Base-by-base conservation (phyloP, 2,329 filamentous ascomycete species). In the Fusarium ramigenum region DNA sequence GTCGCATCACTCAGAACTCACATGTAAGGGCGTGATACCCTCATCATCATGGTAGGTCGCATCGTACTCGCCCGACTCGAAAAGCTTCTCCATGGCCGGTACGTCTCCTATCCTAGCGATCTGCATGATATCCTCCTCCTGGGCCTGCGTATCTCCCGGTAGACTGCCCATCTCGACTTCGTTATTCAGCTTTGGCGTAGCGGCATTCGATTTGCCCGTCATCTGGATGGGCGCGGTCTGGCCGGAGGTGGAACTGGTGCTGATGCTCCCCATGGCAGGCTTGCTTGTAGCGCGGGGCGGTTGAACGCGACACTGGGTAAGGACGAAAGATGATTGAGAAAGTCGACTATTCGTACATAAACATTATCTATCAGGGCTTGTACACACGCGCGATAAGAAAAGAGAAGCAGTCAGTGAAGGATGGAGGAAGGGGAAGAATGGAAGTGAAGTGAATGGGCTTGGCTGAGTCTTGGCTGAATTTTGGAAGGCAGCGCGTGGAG, bases 21-120 rank as follows among this genome's bases (percentile, higher is more conserved):
- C 96, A 87, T 98, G 96, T 82, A 99, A 84, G 71, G 96, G 95
- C 44, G 96, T 98, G 80, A 99, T 98, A 79, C 94, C 95, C 83
- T 99, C 95, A 61, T 93, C 93, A 80, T 99, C 96, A 62, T 88
- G 89, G 81, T 95, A 96, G 60, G 91, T 93, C 56, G 94, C 94
- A 81, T 94, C 93, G 81, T 89, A 94, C 77, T 93, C 94, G 75
- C 93, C 92, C 64, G 89, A 90, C 80, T 96, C 93, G 76, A 98
- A 97, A 58, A 99, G 87, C 85, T 92, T 95, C 85, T 97, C 93
- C 86, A 99, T 96, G 60, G 90, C 93, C 12, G 88, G 86, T 69
- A 98, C 90, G 80, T 99, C 95, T 64, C 97, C 96, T 75, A 97
- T 84, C 68, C 96, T 89, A 44, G 96, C 95, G 80, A 98, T 85